Evolutionary conservation across 2,329 filamentous ascomycete species (phyloP), one percentile per base, ranked within the genome.

Genomic region (Alternaria viburni): DNA sequence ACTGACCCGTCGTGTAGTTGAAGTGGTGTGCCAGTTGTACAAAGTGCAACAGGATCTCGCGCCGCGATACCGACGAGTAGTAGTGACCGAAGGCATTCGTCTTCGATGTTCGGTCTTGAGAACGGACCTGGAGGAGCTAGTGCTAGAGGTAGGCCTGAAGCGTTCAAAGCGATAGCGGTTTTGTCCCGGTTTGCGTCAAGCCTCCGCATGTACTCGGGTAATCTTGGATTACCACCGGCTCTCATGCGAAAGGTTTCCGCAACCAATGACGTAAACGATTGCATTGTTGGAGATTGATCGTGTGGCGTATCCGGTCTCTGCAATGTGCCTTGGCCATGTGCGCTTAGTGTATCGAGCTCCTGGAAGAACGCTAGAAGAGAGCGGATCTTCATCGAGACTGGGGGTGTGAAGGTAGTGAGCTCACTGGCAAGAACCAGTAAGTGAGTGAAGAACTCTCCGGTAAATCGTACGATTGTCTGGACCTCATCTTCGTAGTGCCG

Each of bases 131-230:
- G 59, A 10, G 78, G 71, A 30, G 73, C 75, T 2, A 82, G 64
- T 5, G 75, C 76, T 26, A 83, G 62, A 8, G 81, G 81, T 25
- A 80, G 73, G 13, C 79, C 77, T 59, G 79, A 78, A 10, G 77
- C 76, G 54, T 80, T 82, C 10, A 83, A 69, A 17, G 79, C 78
- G 61, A 83, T 82, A 17, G 77, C 77, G 1, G 79, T 77, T 64
- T 82, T 82, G 70, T 83, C 81, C 55, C 81, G 80, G 51, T 81
- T 79, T 6, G 81, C 81, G 60, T 82, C 80, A 4, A 82, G 75
- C 30, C 77, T 71, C 28, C 80, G 70, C 44, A 81, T 71, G 57
- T 79, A 76, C 41, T 77, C 77, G 23, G 81, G 80, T 32, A 83
- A 68, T 21, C 76, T 70, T 46, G 80, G 80, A 54, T 82, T 80